phyloP scores from a whole-genome alignment of 2,329 filamentous ascomycete species.

The Lanzia echinophila region DNA sequence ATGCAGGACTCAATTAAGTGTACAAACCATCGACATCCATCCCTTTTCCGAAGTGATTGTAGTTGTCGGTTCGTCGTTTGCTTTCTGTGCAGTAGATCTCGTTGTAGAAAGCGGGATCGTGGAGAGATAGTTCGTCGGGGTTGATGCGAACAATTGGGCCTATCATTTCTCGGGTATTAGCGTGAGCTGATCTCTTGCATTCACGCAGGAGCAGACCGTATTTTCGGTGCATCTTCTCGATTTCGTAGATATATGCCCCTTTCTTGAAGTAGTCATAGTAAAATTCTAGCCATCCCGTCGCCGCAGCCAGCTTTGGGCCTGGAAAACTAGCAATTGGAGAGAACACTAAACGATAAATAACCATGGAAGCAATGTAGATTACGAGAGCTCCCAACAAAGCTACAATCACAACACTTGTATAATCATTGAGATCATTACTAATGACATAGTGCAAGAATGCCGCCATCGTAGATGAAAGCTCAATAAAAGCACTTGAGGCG shows the following conservation, averaged over 20 bases:
- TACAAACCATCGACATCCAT: constrained; percentile 4
- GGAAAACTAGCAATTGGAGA: constrained; percentile 30
- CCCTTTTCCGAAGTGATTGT: constrained; percentile 1
- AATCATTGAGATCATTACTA: no score
- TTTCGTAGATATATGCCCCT: background rate
- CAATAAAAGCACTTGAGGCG: no score
- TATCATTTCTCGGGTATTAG: background rate
- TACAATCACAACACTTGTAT: no score
- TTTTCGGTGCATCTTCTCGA: no score
- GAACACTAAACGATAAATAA: constrained; percentile 28
- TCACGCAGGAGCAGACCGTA: no score
- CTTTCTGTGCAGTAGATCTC: background rate
- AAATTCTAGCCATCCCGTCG: constrained; percentile 24
- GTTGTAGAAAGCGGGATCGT: background rate
- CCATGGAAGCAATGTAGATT: no score
- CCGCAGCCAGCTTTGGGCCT: constrained; percentile 30
- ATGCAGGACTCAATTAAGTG: background rate
- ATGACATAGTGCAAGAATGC: no score
- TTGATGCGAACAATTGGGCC: background rate
- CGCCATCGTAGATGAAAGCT: no score
- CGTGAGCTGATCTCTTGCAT: no score
- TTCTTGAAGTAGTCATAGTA: background rate
- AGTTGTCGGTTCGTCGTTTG: constrained; percentile 3
- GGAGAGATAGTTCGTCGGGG: background rate
- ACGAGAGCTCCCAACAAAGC: no score